A percentile compares a stretch with the other conserved stretches of the same genome.
Evolutionary conservation across 1,139 yeast genomes (phyloP).

Genomic region (Debaryomyces robertsiae): DNA sequence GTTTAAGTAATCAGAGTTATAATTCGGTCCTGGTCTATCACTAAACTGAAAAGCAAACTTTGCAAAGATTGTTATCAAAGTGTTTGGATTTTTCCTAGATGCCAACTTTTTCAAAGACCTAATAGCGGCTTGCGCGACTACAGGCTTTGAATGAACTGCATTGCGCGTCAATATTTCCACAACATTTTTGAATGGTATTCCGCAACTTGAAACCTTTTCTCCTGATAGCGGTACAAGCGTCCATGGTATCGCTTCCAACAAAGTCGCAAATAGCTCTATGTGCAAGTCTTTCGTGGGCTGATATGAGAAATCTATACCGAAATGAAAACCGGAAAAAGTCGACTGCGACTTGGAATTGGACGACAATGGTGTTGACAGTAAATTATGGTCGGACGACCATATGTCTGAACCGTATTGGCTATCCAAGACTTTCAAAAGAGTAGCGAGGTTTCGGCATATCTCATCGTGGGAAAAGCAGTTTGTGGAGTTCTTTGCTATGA

Average conservation of each 20-base stretch:
- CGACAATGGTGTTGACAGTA: conserved; percentile 17
- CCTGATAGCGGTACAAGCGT: conserved; percentile 47
- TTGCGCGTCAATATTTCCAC: conserved; percentile 78
- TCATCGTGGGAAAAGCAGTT: conserved; percentile 71
- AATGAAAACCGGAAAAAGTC: conserved; percentile 51
- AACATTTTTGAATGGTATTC: conserved; percentile 57
- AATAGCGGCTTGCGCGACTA: conserved; percentile 64
- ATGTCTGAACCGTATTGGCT: conserved; percentile 54
- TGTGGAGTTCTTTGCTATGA: conserved; percentile 45
- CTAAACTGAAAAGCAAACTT: conserved; percentile 79
- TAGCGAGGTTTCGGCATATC: conserved; percentile 64
- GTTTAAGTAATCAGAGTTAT: conserved; percentile 57
- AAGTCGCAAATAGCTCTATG: conserved; percentile 66
- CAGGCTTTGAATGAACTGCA: conserved; percentile 64
- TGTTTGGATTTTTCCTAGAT: conserved; percentile 68
- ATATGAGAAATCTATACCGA: conserved; percentile 48
- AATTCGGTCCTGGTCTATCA: conserved; percentile 56
- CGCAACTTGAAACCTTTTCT: conserved; percentile 34
- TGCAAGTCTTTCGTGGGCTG: conserved; percentile 40
- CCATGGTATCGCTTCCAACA: conserved; percentile 73
- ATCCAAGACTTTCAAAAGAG: conserved; percentile 62
- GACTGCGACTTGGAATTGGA: conserved; percentile 24
- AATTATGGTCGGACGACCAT: conserved; percentile 26
- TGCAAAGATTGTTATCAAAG: conserved; percentile 72
- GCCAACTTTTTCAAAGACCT: conserved; percentile 68